Evolutionary conservation across 1,139 yeast genomes (phyloP).

Genomic region (Debaryomyces fabryi): DNA sequence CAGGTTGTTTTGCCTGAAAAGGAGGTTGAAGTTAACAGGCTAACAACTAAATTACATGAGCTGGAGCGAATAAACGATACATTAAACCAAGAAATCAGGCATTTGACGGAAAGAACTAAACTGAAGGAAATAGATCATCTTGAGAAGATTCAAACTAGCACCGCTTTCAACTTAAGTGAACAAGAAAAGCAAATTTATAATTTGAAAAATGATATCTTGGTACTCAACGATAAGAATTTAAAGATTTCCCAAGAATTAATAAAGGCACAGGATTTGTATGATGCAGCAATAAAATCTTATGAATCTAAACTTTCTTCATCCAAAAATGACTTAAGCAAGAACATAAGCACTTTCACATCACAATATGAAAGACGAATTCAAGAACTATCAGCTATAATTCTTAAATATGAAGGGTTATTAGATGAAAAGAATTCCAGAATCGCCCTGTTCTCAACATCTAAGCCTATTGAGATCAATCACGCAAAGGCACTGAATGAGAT

Average conservation of each 20-base stretch:
- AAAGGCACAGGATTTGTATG: constrained; percentile 19
- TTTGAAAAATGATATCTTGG: constrained; percentile 23
- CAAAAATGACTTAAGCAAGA: constrained; percentile 31
- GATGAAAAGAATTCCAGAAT: constrained; percentile 43
- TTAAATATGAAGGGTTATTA: constrained; percentile 38
- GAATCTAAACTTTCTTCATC: constrained; percentile 29
- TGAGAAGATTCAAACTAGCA: not conserved
- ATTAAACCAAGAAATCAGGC: constrained; percentile 9
- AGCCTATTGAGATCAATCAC: constrained; percentile 46
- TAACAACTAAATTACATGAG: constrained; percentile 19
- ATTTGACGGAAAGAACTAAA: not conserved
- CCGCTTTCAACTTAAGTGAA: constrained; percentile 11
- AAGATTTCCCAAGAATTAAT: constrained; percentile 21
- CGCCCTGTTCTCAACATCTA: constrained; percentile 40
- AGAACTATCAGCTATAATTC: constrained; percentile 31
- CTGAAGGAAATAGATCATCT: not conserved
- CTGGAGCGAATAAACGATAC: constrained; percentile 9
- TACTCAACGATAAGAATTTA: constrained; percentile 22
- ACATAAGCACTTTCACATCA: constrained; percentile 22
- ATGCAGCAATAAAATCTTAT: constrained; percentile 20
- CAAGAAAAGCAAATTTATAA: constrained; percentile 25
- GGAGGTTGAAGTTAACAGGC: constrained; percentile 26
- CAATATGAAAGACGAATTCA: constrained; percentile 36
- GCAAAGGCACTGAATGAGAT: not conserved
- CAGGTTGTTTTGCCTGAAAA: constrained; percentile 24